Evolutionary conservation across 1,284 basidiomycete species (phyloP), one percentile per base, ranked within the genome.

Genomic region (Schizophyllum commune): DNA sequence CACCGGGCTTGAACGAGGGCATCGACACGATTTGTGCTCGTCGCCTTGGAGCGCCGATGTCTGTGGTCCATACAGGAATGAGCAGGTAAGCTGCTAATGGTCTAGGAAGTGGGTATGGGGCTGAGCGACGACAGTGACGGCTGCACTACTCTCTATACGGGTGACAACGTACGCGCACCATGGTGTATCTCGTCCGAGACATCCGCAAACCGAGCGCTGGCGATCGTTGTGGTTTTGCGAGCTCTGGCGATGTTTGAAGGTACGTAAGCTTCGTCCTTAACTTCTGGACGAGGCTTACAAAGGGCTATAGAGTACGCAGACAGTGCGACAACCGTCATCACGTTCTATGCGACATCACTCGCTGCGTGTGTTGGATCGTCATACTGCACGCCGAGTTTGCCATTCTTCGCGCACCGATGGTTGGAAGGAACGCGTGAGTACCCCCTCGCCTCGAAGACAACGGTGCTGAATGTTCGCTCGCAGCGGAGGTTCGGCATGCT

Each of bases 311-410:
- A 89, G 47, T 76, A 83, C 5, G 81, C 86, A 57, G 81, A 86
- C 55, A 77, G 78, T 51, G 86, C 87, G 4, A 86, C 83, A 59
- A 84, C 88, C 2, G 83, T 92, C 13, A 85, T 89, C 63, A 80
- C 87, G 0, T 95, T 91, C 72, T 95, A 93, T 72, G 79, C 87
- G 0, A 81, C 86, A 0, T 85, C 87, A 1, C 74, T 96, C 32
- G 79, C 82, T 0, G 75, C 82, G 21, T 74, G 75, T 7, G 79
- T 91, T 7, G 88, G 89, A 0, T 64, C 75, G 0, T 69, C 69
- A 0, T 94, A 85, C 67, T 76, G 84, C 61, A 72, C 84, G 5
- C 89, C 94, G 0, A 88, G 84, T 62, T 76, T 96, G 1, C 79
- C 84, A 5, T 85, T 84, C 64, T 79, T 96, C 55, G 89, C 90